Base-by-base conservation (phyloP, 2,329 filamentous ascomycete species). In the Colletotrichum cuscutae region DNA sequence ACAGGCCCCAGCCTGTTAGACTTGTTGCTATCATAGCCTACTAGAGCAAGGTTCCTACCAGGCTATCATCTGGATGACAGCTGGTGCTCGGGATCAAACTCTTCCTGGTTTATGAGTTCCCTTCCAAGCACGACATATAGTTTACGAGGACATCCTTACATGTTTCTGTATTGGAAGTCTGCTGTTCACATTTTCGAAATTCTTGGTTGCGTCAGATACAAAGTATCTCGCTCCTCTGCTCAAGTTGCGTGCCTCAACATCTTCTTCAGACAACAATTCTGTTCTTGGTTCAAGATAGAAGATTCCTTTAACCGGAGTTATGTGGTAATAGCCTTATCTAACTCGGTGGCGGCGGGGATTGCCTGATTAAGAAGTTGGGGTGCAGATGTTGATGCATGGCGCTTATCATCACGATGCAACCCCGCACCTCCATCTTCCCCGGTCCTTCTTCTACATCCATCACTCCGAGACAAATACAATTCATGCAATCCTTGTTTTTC, bases 221-320 rank as follows among this genome's bases (percentile, higher is more conserved):
- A 35, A 0, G 4, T 35, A 0, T 5, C 1, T 12, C 32, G 32
- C 32, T 49, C 0, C 19, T 22, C 42, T 22, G 42, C 19, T 0
- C 42, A 22, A 11, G 1, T 1, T 22, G 1, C 8, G 7, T 2
- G 1, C 19, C 42, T 49, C 42, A 11, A 22, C 42, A 22, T 22
- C 8, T 9, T 1, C 5, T 7, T 22, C 42, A 8, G 42, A 1
- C 19, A 22, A 4, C 19, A 0, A 9, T n/a, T 49, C 2, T 3
- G 42, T 19, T n/a, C 0, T 0, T 11, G 19, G 1, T 5, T 1
- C 0, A n/a, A 11, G 1, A 49, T 49, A 4, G 42, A 22, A 4
- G 42, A 9, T 8, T 5, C 19, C 42, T 49, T 49, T 1, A n/a
- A 22, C 7, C 19, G 19, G 42, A 49, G 3, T 49, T 1, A 9